Conservation (phyloP, 2,329 filamentous ascomycete genomes). For the Pezicula carpinea region DNA sequence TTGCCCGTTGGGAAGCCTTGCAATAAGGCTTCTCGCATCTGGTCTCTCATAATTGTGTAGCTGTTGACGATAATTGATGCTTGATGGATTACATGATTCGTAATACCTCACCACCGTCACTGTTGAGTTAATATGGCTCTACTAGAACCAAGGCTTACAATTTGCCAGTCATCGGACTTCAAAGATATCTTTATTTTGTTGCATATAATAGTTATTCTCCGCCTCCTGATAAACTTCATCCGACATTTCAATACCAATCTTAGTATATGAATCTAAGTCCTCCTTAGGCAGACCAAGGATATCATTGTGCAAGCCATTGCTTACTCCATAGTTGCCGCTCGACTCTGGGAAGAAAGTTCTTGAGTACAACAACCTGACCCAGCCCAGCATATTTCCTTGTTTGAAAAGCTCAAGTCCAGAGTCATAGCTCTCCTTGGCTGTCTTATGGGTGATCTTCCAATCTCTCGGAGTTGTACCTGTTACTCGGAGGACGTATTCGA, state of each 20-base stretch:
- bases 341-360: slow-evolving; percentile 14
- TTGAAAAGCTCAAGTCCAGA: slow-evolving; percentile 8
- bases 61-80: too few species aligned
- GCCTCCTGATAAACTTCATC: too few species aligned
- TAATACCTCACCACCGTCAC: too few species aligned
- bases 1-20: too few species aligned
- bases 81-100: too few species aligned
- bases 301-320: slow-evolving; percentile 9
- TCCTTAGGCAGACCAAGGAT: slow-evolving; percentile 14
- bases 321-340: slow-evolving; percentile 8
- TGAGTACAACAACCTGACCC: slow-evolving; percentile 8
- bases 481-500: slow-evolving; percentile 20
- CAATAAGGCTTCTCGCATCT: too few species aligned
- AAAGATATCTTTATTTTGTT: too few species aligned
- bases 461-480: slow-evolving; percentile 7
- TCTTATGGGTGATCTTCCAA: slow-evolving; percentile 11
- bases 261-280: slow-evolving; percentile 13
- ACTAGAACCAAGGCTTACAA: too few species aligned
- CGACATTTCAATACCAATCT: slow-evolving; percentile 3
- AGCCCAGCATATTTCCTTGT: slow-evolving; percentile 9
- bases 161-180: too few species aligned
- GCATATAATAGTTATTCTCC: too few species aligned
- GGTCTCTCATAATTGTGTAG: too few species aligned
- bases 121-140: too few species aligned
- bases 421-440: slow-evolving; percentile 6